These are phyloP conservation scores for Edaphochlamys debaryana DNA, from an alignment of 139 green algal genomes.

Conservation along the genomic window DNA sequence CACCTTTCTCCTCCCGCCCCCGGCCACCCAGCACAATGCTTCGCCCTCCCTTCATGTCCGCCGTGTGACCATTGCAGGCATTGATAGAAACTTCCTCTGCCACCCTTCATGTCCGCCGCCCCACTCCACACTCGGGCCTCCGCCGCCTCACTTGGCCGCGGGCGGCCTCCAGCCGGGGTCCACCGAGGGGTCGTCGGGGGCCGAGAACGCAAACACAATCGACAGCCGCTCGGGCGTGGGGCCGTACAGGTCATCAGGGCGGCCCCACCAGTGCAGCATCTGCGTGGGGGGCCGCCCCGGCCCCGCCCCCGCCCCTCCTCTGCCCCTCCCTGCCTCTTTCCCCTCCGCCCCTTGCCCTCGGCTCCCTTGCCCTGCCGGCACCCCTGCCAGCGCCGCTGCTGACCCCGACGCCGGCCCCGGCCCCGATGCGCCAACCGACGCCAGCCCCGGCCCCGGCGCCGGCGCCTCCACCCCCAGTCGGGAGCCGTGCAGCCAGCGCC, in stretches of 20 bases:
- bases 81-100: too few relatives aligned
- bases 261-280: constrained; percentile 41
- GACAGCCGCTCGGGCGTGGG: constrained; percentile 19
- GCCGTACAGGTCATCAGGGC: neutral
- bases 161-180: too few relatives aligned
- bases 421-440: too few relatives aligned
- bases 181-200: neutral
- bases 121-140: too few relatives aligned
- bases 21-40: too few relatives aligned
- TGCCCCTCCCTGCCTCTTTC: neutral
- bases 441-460: neutral
- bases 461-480: constrained; percentile 33
- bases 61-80: too few relatives aligned
- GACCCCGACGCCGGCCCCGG: neutral
- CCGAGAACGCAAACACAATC: constrained; percentile 46
- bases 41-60: too few relatives aligned
- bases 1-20: too few relatives aligned
- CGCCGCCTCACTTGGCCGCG: too few relatives aligned
- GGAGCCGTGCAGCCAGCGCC: constrained; percentile 46
- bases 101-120: too few relatives aligned
- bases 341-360: neutral
- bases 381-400: neutral
- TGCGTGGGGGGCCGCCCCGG: neutral
- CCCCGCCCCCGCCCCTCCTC: neutral
- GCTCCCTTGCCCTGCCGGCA: neutral